Conservation (phyloP, 192 early-diverging fungal species). For the Gryganskiella cystojenkinii region DNA sequence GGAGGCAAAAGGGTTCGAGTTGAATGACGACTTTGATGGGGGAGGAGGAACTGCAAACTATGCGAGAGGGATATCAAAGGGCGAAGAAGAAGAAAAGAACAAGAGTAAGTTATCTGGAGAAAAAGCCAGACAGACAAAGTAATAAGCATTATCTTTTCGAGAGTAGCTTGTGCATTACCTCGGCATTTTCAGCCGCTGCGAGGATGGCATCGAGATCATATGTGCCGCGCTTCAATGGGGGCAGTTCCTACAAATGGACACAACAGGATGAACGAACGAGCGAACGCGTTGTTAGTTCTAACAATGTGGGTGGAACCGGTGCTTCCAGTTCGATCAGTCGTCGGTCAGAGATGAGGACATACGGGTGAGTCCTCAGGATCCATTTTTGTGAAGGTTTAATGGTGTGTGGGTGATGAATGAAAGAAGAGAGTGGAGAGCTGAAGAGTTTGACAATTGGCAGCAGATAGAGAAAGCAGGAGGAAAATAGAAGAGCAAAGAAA, state of each 20-base stretch:
- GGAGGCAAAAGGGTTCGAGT: conserved; percentile 43
- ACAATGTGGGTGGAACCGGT: too few species aligned
- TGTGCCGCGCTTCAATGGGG: conserved; percentile 41
- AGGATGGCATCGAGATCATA: conserved; percentile 53
- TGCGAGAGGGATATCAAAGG: background rate
- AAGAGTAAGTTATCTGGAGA: background rate
- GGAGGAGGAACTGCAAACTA: conserved; percentile 49
- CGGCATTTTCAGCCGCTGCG: conserved; percentile 35
- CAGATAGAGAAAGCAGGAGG: background rate
- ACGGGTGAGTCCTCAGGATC: conserved; percentile 51
- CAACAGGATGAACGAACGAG: too few species aligned
- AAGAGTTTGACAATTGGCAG: background rate
- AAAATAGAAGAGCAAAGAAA: background rate
- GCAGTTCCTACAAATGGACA: conserved; percentile 31
- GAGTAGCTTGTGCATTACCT: conserved; percentile 1
- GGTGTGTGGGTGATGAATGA: background rate
- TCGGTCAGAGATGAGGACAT: background rate
- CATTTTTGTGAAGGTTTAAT: conserved; percentile 5
- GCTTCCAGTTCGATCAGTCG: too few species aligned
- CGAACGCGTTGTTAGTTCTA: too few species aligned
- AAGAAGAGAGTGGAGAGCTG: background rate
- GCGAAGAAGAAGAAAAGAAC: background rate
- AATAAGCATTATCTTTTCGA: background rate
- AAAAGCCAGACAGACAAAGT: background rate
- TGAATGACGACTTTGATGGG: conserved; percentile 38